Base-by-base conservation (phyloP, 352 stramenopile genomes). In the Phytophthora hybrid region DNA sequence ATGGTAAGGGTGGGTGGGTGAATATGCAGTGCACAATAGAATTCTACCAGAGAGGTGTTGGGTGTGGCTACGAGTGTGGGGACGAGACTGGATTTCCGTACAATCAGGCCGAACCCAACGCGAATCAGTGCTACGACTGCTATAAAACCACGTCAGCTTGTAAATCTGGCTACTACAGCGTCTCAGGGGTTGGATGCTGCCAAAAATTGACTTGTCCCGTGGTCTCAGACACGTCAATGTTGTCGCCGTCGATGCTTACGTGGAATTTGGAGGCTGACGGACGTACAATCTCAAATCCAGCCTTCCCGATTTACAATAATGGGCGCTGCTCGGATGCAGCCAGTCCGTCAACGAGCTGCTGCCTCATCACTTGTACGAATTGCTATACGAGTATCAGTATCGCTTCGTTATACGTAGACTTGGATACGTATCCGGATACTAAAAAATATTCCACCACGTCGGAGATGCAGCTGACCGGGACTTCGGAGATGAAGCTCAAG, bases 91-190 rank as follows among this genome's bases (percentile, higher is more conserved):
- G 54, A 9, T 23, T 7, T 37, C 52, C 29, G 18, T 31, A 26
- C 8, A 29, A 29, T 37, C 14, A 31, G 37, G 18, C 16, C 8
- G 26, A 26, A 26, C 26, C 54, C 18, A 14, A 11, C 37, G 37
- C 37, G 13, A 46, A 46, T 16, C 54, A 44, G 39, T 60, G 54
- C 18, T 60, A 60, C 54, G 54, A 44, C 31, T 60, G 54, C 54
- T 46, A 46, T 44, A 44, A 23, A 18, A 21, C 29, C 37, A 46
- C 37, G 13, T 46, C 37, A 46, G 13, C 13, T 4, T 46, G 37
- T n/a, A 46, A 46, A 46, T 46, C 13, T 46, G 37, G 37, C 13
- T 46, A 46, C 37, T 46, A 46, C 13, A 46, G 37, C 37, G 37
- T 46, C 37, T 44, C 37, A 6, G 37, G 37, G 3, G 37, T 44